Conservation (phyloP, 352 stramenopile genomes). For the Elongisporangium prolatum region DNA sequence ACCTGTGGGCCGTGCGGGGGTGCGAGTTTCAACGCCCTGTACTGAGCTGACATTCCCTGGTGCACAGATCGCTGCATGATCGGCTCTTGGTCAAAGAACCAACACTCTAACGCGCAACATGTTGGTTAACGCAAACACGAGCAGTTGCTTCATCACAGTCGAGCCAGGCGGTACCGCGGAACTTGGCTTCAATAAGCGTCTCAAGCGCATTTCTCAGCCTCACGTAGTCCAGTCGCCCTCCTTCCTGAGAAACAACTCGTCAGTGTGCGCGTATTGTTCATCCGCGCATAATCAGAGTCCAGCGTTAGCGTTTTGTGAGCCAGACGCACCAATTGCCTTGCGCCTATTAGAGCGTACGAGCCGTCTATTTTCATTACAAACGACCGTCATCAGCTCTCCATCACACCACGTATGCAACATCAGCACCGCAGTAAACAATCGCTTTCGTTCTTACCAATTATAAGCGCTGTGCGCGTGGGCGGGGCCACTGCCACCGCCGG, state of each 20-base stretch:
- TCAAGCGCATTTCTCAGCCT: slow-evolving; percentile 65
- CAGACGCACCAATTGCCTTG: slow-evolving; percentile 31
- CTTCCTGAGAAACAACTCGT: slow-evolving; percentile 13
- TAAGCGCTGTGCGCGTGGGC: slow-evolving; percentile 38
- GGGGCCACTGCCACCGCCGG: background rate
- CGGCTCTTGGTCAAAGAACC: slow-evolving; percentile 83
- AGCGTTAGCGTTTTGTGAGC: background rate
- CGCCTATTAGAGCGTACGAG: slow-evolving; percentile 64
- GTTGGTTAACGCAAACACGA: background rate
- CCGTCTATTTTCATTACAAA: slow-evolving; percentile 36
- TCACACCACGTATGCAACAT: background rate
- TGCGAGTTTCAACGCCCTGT: slow-evolving; percentile 67
- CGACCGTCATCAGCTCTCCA: background rate
- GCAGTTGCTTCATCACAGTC: background rate
- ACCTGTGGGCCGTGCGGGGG: slow-evolving; percentile 75
- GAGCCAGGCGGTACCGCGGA: slow-evolving; percentile 35
- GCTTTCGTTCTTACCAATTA: slow-evolving; percentile 54
- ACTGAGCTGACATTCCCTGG: slow-evolving; percentile 34
- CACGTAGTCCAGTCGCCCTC: slow-evolving; percentile 64
- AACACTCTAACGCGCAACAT: slow-evolving; percentile 56
- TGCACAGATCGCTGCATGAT: slow-evolving; percentile 29
- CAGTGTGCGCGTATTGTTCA: background rate
- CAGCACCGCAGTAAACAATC: too few species aligned
- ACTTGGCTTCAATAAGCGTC: slow-evolving; percentile 25
- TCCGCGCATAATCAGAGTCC: too few species aligned